A percentile compares a stretch with the other conserved stretches of the same genome.
Conservation (phyloP, 2,329 filamentous ascomycete genomes). For the Sordariomycetes sp. region DNA sequence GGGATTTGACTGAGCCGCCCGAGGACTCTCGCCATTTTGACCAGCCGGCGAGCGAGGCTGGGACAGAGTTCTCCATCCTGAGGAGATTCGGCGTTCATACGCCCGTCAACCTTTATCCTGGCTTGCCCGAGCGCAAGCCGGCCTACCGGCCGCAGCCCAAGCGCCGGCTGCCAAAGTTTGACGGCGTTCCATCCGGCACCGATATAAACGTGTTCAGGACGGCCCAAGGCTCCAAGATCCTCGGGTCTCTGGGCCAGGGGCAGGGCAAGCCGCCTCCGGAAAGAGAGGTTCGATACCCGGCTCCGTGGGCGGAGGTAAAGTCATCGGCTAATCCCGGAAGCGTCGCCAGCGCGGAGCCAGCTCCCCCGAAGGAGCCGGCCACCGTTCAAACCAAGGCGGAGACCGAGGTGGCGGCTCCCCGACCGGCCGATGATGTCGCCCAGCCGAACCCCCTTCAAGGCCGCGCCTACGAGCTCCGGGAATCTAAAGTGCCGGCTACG, state of each 20-base stretch:
- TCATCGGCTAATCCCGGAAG: background rate
- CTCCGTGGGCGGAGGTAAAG: background rate
- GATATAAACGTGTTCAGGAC: constrained; percentile 23
- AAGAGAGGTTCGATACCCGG: constrained; percentile 5
- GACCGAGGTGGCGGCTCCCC: background rate
- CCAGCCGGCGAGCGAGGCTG: background rate
- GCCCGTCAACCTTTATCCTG: no score
- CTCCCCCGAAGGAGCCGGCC: background rate
- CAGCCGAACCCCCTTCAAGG: background rate
- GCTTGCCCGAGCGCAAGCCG: no score
- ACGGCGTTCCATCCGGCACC: constrained; percentile 25
- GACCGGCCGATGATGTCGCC: background rate
- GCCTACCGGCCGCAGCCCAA: background rate
- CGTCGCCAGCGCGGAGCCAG: background rate
- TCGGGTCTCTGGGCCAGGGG: constrained; percentile 24
- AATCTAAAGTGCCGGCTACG: constrained; percentile 84
- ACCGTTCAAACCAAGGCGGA: background rate
- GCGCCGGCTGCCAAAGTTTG: background rate
- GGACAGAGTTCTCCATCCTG: background rate
- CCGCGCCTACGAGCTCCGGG: constrained; percentile 58
- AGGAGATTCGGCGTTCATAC: no score
- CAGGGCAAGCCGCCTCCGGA: constrained; percentile 12
- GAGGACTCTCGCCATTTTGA: background rate
- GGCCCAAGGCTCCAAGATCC: constrained; percentile 28
- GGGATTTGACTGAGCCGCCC: background rate